Evolutionary conservation across 768 basidiomycete species (phyloP).

Genomic region (Trametes cubensis): DNA sequence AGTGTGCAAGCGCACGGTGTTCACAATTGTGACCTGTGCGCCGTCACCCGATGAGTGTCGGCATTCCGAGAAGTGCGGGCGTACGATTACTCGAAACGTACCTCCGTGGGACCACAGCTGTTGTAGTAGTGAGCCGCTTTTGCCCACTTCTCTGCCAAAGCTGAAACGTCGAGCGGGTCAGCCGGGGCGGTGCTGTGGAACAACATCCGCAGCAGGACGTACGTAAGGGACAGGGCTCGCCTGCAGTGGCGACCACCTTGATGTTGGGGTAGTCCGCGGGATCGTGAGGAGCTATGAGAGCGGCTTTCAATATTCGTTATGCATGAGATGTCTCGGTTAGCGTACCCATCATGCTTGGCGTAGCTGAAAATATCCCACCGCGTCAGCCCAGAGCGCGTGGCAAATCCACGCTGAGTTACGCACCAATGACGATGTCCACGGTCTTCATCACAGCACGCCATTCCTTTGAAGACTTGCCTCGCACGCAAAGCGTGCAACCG

Average conservation of each 20-base stretch:
- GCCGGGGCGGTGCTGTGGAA: not conserved
- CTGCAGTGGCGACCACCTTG: constrained; percentile 55
- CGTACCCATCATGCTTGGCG: constrained; percentile 51
- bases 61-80: not conserved
- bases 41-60: not conserved
- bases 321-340: not conserved
- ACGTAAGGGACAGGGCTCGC: constrained; percentile 61
- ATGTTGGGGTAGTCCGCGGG: constrained; percentile 58
- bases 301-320: constrained; percentile 1
- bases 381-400: constrained; percentile 7
- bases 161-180: constrained; percentile 24
- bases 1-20: constrained; percentile 54
- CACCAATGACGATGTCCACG: constrained; percentile 51
- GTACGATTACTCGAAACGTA: constrained; percentile 23
- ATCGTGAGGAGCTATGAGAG: constrained; percentile 41
- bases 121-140: constrained; percentile 49
- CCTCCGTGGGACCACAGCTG: constrained; percentile 61
- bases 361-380: constrained; percentile 35
- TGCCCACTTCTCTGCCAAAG: constrained; percentile 50
- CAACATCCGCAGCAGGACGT: constrained; percentile 15
- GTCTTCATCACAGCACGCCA: constrained; percentile 53
- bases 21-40: constrained; percentile 55
- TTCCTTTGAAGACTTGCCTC: constrained; percentile 52
- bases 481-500: constrained; percentile 54
- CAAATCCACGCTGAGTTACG: not conserved